Conservation (phyloP, 106 monocot genomes). For the Dendrobium catenatum region DNA sequence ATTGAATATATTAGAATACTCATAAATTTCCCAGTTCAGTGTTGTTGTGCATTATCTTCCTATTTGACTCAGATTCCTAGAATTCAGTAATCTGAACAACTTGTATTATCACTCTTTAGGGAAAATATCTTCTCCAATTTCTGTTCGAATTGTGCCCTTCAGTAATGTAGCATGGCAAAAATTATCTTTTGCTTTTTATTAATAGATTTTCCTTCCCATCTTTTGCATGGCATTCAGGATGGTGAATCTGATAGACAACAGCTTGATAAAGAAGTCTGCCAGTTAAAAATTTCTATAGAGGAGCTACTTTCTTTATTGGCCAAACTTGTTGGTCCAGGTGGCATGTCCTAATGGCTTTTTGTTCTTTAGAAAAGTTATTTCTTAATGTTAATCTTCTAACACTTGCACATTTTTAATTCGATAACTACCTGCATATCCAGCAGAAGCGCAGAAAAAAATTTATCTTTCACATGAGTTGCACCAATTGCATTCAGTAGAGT, state of each 20-base stretch:
- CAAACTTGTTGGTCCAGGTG: neutral
- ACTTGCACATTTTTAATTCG: neutral
- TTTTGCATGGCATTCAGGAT: neutral
- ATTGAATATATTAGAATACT: neutral
- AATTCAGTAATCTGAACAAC: neutral
- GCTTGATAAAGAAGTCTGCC: neutral
- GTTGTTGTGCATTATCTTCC: neutral
- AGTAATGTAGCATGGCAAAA: neutral
- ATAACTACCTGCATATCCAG: neutral
- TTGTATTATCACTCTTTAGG: neutral
- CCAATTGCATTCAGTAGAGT: neutral
- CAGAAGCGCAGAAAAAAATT: neutral
- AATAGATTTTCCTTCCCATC: neutral
- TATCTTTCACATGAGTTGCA: constrained; percentile 2
- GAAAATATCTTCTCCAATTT: neutral
- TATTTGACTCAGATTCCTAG: neutral
- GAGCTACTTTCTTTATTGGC: neutral
- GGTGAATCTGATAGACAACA: neutral
- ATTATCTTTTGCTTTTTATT: neutral
- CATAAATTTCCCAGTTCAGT: neutral
- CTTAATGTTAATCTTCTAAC: neutral
- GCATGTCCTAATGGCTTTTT: neutral
- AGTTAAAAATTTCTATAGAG: neutral
- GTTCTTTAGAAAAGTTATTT: neutral
- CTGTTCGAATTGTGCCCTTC: neutral